These are phyloP conservation scores for Alternaria gansuensis DNA, from an alignment of 2,329 filamentous ascomycete genomes.

Conservation along the genomic window DNA sequence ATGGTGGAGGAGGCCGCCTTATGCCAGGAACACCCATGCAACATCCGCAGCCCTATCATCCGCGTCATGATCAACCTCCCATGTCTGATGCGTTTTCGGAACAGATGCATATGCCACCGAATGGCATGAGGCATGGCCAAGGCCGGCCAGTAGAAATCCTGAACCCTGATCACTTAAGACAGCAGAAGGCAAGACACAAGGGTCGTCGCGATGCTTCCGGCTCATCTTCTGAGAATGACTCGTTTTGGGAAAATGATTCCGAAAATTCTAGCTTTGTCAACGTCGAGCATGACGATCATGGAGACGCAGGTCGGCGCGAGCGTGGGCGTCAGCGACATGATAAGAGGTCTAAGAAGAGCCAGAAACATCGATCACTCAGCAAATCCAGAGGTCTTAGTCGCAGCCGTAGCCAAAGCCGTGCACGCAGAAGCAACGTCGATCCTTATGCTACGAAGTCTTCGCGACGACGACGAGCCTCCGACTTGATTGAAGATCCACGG, in stretches of 20 bases:
- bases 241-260: conserved; percentile 28
- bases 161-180: conserved; percentile 19
- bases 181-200: conserved; percentile 31
- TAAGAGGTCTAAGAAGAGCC: conserved; percentile 22
- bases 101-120: conserved; percentile 10
- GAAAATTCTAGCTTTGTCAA: conserved; percentile 26
- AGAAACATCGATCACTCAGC: conserved; percentile 22
- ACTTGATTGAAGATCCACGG: conserved; percentile 26
- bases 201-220: conserved; percentile 12
- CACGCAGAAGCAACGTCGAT: conserved; percentile 17
- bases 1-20: background rate
- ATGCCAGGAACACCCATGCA: conserved; percentile 22
- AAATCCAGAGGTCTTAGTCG: conserved; percentile 21
- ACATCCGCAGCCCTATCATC: conserved; percentile 18
- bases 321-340: conserved; percentile 27
- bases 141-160: conserved; percentile 17
- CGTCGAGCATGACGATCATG: conserved; percentile 36
- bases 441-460: conserved; percentile 19
- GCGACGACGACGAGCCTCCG: conserved; percentile 24
- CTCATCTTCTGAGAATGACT: conserved; percentile 30
- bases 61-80: background rate
- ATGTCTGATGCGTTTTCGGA: conserved; percentile 35
- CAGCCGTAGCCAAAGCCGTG: conserved; percentile 19
- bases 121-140: conserved; percentile 20
- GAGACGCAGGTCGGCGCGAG: conserved; percentile 21